These are phyloP conservation scores for Ceratobasidium papillatum DNA, from an alignment of 1,284 basidiomycete species.

Conservation along the genomic window DNA sequence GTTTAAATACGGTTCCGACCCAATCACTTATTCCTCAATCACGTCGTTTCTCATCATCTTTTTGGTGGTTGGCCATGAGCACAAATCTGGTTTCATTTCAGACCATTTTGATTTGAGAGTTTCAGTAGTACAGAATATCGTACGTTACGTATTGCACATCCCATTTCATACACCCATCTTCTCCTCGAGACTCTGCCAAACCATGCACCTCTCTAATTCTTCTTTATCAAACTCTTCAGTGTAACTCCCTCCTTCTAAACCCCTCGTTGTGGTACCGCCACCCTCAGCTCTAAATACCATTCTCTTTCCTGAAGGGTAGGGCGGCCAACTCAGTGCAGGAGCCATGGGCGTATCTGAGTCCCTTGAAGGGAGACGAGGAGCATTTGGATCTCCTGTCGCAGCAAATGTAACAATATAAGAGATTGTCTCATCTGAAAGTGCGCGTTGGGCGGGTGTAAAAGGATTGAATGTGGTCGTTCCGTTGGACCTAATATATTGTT, in stretches of 20 bases:
- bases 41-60: too few relatives aligned
- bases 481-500: constrained; percentile 10
- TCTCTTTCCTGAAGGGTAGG: constrained; percentile 13
- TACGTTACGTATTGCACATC: neutral
- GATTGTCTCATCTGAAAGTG: constrained; percentile 26
- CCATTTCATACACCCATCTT: constrained; percentile 19
- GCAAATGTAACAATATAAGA: constrained; percentile 17
- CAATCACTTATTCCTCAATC: too few relatives aligned
- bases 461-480: constrained; percentile 26
- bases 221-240: constrained; percentile 1
- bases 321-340: neutral
- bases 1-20: too few relatives aligned
- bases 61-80: too few relatives aligned
- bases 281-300: constrained; percentile 21
- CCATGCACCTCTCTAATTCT: constrained; percentile 17
- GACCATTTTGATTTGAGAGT: too few relatives aligned
- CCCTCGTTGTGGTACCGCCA: neutral
- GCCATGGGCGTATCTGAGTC: neutral
- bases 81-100: too few relatives aligned
- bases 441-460: constrained; percentile 24
- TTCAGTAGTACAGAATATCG: too few relatives aligned
- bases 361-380: neutral
- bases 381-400: constrained; percentile 27
- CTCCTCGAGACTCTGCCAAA: constrained; percentile 13
- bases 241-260: constrained; percentile 11